Percentiles rank a stretch among this genome's conserved stretches.
phyloP scores from a whole-genome alignment of 495 filamentous ascomycete genomes.

The Xylaria intraflava region DNA sequence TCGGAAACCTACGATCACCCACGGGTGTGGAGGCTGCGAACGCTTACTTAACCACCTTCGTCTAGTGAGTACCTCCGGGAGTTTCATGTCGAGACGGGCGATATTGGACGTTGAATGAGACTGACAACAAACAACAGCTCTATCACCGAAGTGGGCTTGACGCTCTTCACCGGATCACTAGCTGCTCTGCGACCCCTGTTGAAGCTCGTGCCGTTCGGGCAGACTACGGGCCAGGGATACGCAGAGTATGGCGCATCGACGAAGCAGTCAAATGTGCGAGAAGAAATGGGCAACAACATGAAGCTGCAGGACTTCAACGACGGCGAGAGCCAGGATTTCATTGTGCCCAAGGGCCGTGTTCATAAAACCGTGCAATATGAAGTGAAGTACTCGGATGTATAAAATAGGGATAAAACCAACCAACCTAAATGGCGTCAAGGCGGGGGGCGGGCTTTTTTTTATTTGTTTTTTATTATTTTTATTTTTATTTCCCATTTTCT shows the following conservation, averaged over 20 bases:
- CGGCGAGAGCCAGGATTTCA: slow-evolving; percentile 11
- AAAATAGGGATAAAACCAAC: background rate
- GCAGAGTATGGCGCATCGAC: slow-evolving; percentile 3
- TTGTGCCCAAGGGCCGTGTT: slow-evolving; percentile 9
- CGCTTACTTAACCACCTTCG: slow-evolving; percentile 10
- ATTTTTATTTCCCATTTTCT: background rate
- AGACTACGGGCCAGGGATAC: slow-evolving; percentile 7
- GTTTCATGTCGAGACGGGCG: too few species aligned
- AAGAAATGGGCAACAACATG: slow-evolving; percentile 11
- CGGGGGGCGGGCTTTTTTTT: background rate
- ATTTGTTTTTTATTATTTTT: background rate
- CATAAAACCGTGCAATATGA: slow-evolving; percentile 13
- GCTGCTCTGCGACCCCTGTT: slow-evolving; percentile 12
- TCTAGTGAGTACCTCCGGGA: slow-evolving; percentile 6
- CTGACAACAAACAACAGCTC: slow-evolving; percentile 6
- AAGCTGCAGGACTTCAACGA: slow-evolving; percentile 14
- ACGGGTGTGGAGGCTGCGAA: slow-evolving; percentile 7
- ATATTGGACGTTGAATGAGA: background rate
- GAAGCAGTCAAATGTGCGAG: slow-evolving; percentile 4
- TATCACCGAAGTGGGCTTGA: slow-evolving; percentile 13
- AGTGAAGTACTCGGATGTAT: slow-evolving; percentile 13
- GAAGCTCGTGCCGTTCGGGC: slow-evolving; percentile 13
- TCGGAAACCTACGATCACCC: slow-evolving; percentile 5
- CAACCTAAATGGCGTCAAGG: background rate
- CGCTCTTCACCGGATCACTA: slow-evolving; percentile 14